Evolutionary conservation across 345 rosid genomes (phyloP).

Genomic region (Syzygium aromaticum): DNA sequence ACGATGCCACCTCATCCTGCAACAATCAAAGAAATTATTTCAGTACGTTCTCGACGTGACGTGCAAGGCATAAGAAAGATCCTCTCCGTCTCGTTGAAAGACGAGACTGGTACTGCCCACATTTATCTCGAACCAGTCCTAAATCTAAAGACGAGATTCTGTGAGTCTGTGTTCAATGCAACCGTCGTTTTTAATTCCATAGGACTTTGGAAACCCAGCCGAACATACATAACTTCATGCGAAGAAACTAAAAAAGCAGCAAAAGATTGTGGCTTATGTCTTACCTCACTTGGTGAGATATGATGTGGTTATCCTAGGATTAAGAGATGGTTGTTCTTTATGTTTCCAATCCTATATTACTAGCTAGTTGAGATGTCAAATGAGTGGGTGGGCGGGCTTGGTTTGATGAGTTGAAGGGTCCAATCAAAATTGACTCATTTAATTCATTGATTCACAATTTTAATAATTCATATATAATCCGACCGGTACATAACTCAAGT

Average conservation of each 20-base stretch:
- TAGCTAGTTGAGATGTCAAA: neutral
- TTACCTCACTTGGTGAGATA: neutral
- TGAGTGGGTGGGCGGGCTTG: neutral
- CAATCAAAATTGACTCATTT: accelerated
- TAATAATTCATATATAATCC: neutral
- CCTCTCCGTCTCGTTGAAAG: neutral
- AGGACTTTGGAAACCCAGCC: no score
- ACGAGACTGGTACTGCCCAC: neutral
- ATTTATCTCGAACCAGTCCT: neutral
- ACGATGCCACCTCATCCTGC: neutral
- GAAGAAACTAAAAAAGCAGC: no score
- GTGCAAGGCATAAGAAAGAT: no score
- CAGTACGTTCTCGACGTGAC: neutral
- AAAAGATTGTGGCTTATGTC: no score
- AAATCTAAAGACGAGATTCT: neutral
- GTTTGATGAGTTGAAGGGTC: neutral
- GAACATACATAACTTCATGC: no score
- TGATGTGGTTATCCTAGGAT: neutral
- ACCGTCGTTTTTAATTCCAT: neutral
- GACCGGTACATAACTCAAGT: neutral
- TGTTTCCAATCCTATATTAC: neutral
- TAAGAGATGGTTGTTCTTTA: neutral
- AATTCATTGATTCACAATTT: neutral
- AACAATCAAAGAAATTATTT: neutral
- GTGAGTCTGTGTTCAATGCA: neutral